These are phyloP conservation scores for Chaetomiaceae sp. DNA, from an alignment of 2,329 filamentous ascomycete genomes.

Conservation along the genomic window DNA sequence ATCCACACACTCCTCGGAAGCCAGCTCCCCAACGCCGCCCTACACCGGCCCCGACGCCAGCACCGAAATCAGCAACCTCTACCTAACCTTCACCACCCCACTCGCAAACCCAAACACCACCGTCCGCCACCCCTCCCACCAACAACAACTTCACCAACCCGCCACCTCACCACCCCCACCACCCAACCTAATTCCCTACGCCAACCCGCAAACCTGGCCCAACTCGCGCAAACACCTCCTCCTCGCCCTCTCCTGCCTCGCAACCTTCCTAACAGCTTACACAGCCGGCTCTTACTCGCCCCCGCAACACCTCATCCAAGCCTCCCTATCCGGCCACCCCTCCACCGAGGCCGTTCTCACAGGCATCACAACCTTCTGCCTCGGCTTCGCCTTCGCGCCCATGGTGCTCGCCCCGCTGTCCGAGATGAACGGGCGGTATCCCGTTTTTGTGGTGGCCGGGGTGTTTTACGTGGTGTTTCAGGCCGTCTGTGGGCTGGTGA, in stretches of 20 bases:
- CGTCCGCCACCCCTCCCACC: not conserved
- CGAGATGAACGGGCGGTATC: conserved; percentile 81
- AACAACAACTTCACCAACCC: not conserved
- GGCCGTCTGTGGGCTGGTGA: conserved; percentile 67
- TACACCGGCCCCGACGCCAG: not conserved
- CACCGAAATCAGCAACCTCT: conserved; percentile 34
- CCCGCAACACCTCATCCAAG: conserved; percentile 57
- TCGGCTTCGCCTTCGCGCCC: conserved; percentile 75
- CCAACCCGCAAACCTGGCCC: conserved; percentile 71
- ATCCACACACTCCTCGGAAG: not conserved
- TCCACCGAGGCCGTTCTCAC: conserved; percentile 62
- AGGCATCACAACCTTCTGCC: conserved; percentile 77
- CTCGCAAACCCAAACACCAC: conserved; percentile 32
- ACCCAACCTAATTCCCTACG: conserved; percentile 58
- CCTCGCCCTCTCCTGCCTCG: conserved; percentile 68
- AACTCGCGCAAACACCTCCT: conserved; percentile 63
- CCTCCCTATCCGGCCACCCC: conserved; percentile 46
- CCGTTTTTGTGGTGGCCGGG: conserved; percentile 73
- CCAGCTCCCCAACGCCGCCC: not conserved
- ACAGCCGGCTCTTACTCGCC: conserved; percentile 77
- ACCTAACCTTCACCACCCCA: conserved; percentile 39
- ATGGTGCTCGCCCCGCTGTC: conserved; percentile 87
- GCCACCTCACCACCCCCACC: conserved; percentile 22
- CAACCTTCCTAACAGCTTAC: conserved; percentile 75
- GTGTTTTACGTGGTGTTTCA: conserved; percentile 67